Evolutionary conservation across 345 rosid genomes (phyloP), one percentile per base, ranked within the genome.

Genomic region (Eucalyptus erythrocorys): DNA sequence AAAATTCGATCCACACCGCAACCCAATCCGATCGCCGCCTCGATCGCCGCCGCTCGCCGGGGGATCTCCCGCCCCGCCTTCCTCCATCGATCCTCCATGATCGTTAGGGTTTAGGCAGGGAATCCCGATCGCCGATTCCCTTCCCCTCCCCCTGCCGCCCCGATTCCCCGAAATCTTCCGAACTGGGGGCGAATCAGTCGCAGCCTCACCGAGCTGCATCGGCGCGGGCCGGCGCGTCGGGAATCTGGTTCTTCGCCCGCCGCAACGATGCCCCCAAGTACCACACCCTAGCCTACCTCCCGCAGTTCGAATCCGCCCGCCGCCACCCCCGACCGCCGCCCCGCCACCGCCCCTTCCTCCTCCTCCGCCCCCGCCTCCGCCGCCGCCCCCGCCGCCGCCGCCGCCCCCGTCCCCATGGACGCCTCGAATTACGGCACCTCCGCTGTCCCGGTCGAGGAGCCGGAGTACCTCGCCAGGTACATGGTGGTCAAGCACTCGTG

Each of bases 181-280:
- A 93, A 91, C 99, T 98, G 99, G 99, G 99, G 96, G 98, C 98
- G 88, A 93, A 96, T 94, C 99, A 98, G 95, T 98, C 98, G 94
- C 94, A 88, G 92, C 91, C 95, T 89, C 95, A 94, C 95, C 97
- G 92, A 93, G 88, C 95, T 90, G 95, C 94, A 90, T 91, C 92
- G 87, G 48, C 92, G 88, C 34, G 86, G 55, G 92, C 89, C 48
- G 89, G 94, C 93, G 94, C 96, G 93, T 94, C 90, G 95, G 97
- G 96, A 90, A 93, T 94, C 55, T 93, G 96, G 95, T 93, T 92
- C 91, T 94, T 94, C 86, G 92, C 91, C 89, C 96, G 96, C 89
- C 94, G 91, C 82, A 92, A 94, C 92, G 89, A 93, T 94, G 96
- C 93, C 86, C 97, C 96, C 90, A 96, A 48, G 85, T 57, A 91